phyloP scores from a whole-genome alignment of 345 rosid species.

The Populus pruinosa region DNA sequence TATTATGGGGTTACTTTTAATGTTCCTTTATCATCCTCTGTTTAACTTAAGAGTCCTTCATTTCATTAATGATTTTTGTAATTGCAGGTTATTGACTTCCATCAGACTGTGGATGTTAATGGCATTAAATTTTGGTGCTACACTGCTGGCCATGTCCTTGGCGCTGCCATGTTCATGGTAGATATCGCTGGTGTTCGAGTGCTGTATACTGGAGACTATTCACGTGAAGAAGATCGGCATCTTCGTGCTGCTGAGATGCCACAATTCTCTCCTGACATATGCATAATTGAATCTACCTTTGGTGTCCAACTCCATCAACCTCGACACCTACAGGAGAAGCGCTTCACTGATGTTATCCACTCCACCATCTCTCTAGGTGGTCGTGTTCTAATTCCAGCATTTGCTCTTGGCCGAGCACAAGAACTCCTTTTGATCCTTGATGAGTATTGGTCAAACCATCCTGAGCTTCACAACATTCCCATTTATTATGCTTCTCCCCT shows the following conservation, averaged over 20 bases:
- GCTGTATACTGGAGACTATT: constrained; percentile 93
- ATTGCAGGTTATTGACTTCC: constrained; percentile 79
- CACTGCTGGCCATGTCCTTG: constrained; percentile 97
- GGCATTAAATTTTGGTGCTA: constrained; percentile 97
- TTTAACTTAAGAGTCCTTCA: too few relatives aligned
- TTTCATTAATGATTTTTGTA: not conserved
- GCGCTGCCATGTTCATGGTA: constrained; percentile 99
- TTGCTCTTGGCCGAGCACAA: constrained; percentile 33
- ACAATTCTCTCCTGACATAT: constrained; percentile 92
- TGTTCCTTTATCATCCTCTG: too few relatives aligned
- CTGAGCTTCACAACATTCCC: constrained; percentile 82
- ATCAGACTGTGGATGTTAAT: constrained; percentile 84
- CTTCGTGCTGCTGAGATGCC: constrained; percentile 94
- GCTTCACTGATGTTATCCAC: constrained; percentile 89
- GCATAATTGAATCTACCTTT: constrained; percentile 89
- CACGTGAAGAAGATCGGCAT: constrained; percentile 94
- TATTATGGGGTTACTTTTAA: too few relatives aligned
- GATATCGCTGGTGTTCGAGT: constrained; percentile 90
- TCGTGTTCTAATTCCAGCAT: constrained; percentile 63
- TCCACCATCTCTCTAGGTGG: constrained; percentile 86
- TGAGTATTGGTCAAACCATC: constrained; percentile 87
- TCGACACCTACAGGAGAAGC: constrained; percentile 82
- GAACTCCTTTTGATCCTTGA: constrained; percentile 49
- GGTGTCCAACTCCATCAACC: constrained; percentile 98
- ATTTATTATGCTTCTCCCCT: constrained; percentile 95